Percentiles rank a stretch among this genome's conserved stretches.
Conservation (phyloP, 1,139 yeast species). For the Kazachstania sp. region DNA sequence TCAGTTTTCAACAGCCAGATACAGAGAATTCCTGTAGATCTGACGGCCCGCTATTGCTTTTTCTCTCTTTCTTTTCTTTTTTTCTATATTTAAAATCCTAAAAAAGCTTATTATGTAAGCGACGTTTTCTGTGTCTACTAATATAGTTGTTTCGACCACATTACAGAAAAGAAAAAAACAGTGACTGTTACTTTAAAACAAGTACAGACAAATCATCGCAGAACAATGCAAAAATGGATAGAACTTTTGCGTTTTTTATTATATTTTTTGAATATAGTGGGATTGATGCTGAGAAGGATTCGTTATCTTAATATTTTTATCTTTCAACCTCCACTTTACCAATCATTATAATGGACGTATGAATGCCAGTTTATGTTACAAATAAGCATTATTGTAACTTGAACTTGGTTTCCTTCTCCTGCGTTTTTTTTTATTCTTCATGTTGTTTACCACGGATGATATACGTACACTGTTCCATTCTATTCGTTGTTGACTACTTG, state of each 20-base stretch:
- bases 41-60: neutral
- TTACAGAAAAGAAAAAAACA: too few species aligned
- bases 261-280: neutral
- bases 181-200: neutral
- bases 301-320: neutral
- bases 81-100: neutral
- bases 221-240: neutral
- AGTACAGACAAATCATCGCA: neutral
- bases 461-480: too few species aligned
- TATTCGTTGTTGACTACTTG: too few species aligned
- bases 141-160: neutral
- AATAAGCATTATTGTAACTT: too few species aligned
- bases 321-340: neutral
- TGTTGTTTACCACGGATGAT: too few species aligned
- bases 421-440: too few species aligned
- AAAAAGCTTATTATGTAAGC: neutral
- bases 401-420: too few species aligned
- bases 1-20: too few species aligned
- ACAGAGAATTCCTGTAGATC: neutral
- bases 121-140: neutral
- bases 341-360: too few species aligned
- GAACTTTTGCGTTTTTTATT: neutral
- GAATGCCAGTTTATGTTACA: too few species aligned
- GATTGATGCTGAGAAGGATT: too few species aligned
- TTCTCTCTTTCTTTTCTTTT: neutral